A percentile compares a stretch with the other conserved stretches of the same genome.
Conservation (phyloP, 1,139 yeast genomes). For the Hansenula lynferdii region DNA sequence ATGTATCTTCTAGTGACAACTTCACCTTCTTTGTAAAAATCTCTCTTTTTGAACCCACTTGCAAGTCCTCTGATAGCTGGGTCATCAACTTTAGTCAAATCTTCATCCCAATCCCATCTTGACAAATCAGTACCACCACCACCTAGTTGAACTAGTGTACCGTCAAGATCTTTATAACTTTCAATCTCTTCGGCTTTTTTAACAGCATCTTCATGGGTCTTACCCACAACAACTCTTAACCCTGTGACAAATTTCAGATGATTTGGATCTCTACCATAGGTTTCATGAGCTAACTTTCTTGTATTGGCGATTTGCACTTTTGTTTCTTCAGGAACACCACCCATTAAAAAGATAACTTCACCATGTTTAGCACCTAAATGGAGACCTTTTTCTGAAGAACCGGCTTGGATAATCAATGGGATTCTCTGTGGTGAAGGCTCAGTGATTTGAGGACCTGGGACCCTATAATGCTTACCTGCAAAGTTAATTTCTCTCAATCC, state of each 20-base stretch:
- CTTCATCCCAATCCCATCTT: constrained; percentile 27
- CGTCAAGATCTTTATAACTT: constrained; percentile 34
- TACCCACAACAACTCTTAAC: constrained; percentile 31
- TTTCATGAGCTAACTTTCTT: constrained; percentile 28
- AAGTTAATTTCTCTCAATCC: constrained; percentile 37
- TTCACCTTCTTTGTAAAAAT: constrained; percentile 13
- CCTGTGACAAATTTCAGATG: constrained; percentile 32
- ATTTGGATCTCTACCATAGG: constrained; percentile 30
- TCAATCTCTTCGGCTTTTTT: constrained; percentile 29
- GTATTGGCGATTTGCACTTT: constrained; percentile 29
- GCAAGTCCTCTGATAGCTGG: constrained; percentile 16
- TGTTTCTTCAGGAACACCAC: constrained; percentile 27
- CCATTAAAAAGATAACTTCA: constrained; percentile 37
- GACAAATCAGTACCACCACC: constrained; percentile 30
- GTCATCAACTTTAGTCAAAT: constrained; percentile 23
- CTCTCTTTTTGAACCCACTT: constrained; percentile 5
- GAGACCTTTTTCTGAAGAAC: constrained; percentile 39
- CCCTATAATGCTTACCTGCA: constrained; percentile 35
- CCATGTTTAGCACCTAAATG: constrained; percentile 43
- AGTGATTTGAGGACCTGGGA: constrained; percentile 41
- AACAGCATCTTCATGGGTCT: constrained; percentile 32
- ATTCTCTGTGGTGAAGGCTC: constrained; percentile 41
- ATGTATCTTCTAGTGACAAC: constrained; percentile 22
- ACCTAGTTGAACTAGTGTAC: constrained; percentile 36
- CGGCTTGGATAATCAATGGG: constrained; percentile 44